Base-by-base conservation (phyloP, 2,329 filamentous ascomycete species). In the Verticillium isaacii region DNA sequence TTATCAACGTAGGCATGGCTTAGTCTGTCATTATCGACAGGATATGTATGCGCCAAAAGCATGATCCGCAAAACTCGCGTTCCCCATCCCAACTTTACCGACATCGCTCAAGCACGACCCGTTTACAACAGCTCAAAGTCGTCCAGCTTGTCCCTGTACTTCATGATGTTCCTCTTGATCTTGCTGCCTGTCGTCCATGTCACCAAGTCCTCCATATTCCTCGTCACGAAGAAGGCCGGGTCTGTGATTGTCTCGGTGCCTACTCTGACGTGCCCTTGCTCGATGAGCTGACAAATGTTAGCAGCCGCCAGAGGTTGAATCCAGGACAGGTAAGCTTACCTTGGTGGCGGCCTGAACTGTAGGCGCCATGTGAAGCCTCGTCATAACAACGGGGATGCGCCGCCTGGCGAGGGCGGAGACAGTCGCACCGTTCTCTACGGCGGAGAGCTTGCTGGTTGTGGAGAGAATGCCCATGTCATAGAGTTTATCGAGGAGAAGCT, bases 151-250 rank as follows among this genome's bases (percentile, higher is more conserved):
- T 97, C 93, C 69, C 92, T 87, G 74, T 97, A 98, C 77, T 91
- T 92, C 86, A 97, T 89, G 66, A 97, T 96, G 73, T 93, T 95
- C 73, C 90, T 86, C 89, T 96, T 97, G 75, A 98, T 93, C 90
- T 97, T 97, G 77, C 92, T 96, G 63, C 92, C 92, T 70, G 96
- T 91, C 11, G 94, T 89, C 94, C 94, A 98, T 0, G 94, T 97
- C 19, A 98, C 90, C 74, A 96, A 97, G 77, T 98, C 94, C 78
- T 98, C 94, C 84, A 96, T 92, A 64, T 87, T 91, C 66, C 93
- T 83, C 41, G 92, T 95, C 8, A 98, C 92, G 60, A 97, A 77
- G 70, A 93, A 97, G 0, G 93, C 93, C 29, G 52, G 88, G 73
- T 98, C 94, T 2, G 91, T 96, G 32, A 97, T 85, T 1, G 93